These are phyloP conservation scores for Cyclocybe aegerita DNA, from an alignment of 768 basidiomycete species.

Conservation along the genomic window DNA sequence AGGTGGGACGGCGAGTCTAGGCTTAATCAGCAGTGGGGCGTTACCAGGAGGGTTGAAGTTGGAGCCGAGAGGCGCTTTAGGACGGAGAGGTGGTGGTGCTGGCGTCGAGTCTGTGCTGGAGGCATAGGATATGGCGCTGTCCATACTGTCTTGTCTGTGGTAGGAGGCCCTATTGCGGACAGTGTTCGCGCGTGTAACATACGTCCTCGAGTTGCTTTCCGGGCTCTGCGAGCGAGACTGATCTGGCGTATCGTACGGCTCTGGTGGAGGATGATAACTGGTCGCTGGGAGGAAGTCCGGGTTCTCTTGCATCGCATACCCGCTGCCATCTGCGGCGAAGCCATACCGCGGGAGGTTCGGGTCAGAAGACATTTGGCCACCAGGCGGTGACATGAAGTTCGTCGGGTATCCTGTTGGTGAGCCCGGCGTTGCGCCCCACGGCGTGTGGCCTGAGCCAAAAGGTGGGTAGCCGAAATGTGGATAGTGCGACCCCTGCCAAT, in stretches of 20 bases:
- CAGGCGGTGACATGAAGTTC: too few relatives aligned
- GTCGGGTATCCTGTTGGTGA: too few relatives aligned
- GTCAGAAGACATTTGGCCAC: too few relatives aligned
- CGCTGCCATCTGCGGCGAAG: too few relatives aligned
- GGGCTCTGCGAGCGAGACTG: not conserved
- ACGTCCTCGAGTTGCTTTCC: not conserved
- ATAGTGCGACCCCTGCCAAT: not conserved
- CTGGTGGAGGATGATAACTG: slow-evolving; percentile 3
- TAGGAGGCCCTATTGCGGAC: not conserved
- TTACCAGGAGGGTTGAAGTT: too few relatives aligned
- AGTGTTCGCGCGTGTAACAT: not conserved
- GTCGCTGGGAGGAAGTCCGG: not conserved
- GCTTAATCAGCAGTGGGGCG: not conserved
- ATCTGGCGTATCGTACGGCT: slow-evolving; percentile 1
- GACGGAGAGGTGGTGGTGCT: not conserved
- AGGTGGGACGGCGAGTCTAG: slow-evolving; percentile 10
- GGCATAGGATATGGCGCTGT: not conserved
- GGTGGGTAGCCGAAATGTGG: not conserved
- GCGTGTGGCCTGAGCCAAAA: too few relatives aligned
- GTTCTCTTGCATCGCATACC: too few relatives aligned
- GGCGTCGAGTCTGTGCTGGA: not conserved
- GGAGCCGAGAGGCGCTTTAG: not conserved
- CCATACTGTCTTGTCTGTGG: not conserved
- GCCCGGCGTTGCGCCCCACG: too few relatives aligned
- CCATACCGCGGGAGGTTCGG: too few relatives aligned